These are phyloP conservation scores for Mucor sp. DNA, from an alignment of 371 early-diverging fungal species.

Conservation along the genomic window DNA sequence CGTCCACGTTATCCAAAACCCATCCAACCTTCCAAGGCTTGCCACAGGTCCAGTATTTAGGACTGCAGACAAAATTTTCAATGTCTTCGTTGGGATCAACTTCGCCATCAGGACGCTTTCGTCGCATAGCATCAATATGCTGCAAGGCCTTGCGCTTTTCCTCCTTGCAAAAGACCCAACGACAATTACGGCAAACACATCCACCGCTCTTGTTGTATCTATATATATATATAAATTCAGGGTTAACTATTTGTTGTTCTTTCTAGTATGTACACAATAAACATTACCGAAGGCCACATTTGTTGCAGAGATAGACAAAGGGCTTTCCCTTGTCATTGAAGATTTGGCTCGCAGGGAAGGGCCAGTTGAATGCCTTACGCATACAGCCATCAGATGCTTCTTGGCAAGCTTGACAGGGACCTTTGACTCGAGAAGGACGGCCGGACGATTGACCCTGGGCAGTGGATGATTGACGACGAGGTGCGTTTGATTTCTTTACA, in stretches of 20 bases:
- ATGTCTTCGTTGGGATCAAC: conserved; percentile 46
- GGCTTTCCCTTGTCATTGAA: conserved; percentile 49
- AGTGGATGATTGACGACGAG: conserved; percentile 11
- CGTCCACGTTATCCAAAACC: conserved; percentile 35
- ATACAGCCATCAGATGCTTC: conserved; percentile 52
- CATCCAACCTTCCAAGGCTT: conserved; percentile 54
- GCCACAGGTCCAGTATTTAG: conserved; percentile 53
- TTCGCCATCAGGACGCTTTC: conserved; percentile 33
- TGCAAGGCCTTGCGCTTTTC: conserved; percentile 52
- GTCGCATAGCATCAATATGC: conserved; percentile 45
- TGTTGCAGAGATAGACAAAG: conserved; percentile 55
- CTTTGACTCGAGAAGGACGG: conserved; percentile 45
- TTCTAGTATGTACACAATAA: background rate
- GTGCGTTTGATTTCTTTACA: background rate
- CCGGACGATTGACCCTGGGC: conserved; percentile 25
- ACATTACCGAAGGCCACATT: conserved; percentile 53
- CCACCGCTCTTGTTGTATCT: conserved; percentile 55
- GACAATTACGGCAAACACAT: conserved; percentile 52
- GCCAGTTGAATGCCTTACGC: conserved; percentile 58
- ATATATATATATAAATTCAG: conserved; percentile 1
- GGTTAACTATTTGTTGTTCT: background rate
- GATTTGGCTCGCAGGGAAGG: conserved; percentile 37
- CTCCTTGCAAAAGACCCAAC: conserved; percentile 57
- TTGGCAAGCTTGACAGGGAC: conserved; percentile 53
- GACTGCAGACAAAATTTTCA: conserved; percentile 44